Conservation (phyloP, 2,329 filamentous ascomycete genomes). For the Trichoderma atrobrunneum region DNA sequence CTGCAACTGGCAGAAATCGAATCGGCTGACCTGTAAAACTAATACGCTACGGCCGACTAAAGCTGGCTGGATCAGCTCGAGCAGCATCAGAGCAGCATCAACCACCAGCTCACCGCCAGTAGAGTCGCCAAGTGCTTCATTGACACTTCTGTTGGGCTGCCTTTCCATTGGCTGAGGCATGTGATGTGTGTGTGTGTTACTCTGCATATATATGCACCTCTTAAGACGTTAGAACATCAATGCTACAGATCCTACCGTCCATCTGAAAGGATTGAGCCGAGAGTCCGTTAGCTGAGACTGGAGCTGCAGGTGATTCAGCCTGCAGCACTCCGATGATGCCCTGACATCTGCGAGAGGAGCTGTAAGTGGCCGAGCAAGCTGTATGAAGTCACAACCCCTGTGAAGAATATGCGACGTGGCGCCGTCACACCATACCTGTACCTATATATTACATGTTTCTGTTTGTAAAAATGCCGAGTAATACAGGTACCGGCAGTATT, state of each 20-base stretch:
- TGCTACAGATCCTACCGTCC: neutral
- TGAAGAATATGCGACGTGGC: neutral
- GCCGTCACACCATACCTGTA: neutral
- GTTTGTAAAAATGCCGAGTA: neutral
- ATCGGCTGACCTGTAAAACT: slow-evolving; percentile 18
- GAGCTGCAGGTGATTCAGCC: slow-evolving; percentile 9
- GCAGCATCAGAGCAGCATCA: neutral
- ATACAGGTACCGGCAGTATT: neutral
- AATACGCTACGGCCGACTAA: slow-evolving; percentile 9
- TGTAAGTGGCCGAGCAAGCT: neutral
- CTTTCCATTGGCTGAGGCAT: neutral
- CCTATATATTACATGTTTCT: neutral
- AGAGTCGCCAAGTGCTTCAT: neutral
- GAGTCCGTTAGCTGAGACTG: neutral
- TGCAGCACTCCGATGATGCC: neutral
- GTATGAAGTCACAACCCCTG: neutral
- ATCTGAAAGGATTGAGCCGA: neutral
- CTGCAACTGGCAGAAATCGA: neutral
- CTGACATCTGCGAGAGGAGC: neutral
- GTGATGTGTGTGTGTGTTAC: neutral
- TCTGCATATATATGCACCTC: neutral
- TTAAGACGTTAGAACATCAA: neutral
- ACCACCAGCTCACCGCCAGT: slow-evolving; percentile 1
- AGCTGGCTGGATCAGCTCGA: neutral
- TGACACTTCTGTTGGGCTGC: neutral